Percentiles rank a stretch among this genome's conserved stretches.
These are phyloP conservation scores for Parachlorella kessleri DNA, from an alignment of 139 green algal species.

Conservation along the genomic window DNA sequence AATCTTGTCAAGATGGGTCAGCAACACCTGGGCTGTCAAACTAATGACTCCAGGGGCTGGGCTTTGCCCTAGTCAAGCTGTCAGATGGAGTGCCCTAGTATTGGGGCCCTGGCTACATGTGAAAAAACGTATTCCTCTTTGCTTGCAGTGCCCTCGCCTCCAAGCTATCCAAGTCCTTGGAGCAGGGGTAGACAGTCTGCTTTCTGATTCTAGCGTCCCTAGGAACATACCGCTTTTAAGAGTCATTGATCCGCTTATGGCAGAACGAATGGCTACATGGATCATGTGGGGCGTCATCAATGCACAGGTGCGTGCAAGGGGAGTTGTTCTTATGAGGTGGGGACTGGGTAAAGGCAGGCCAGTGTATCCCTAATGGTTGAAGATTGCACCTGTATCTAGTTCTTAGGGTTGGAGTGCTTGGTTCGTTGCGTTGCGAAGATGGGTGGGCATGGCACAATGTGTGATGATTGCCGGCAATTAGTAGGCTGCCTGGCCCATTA, in stretches of 20 bases:
- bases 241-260: conserved; percentile 67
- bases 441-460: conserved; percentile 15
- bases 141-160: conserved; percentile 29
- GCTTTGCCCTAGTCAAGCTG: background rate
- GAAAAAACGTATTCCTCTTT: background rate
- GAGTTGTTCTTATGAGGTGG: background rate
- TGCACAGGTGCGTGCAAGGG: conserved; percentile 25
- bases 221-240: conserved; percentile 46
- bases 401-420: background rate
- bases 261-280: conserved; percentile 67
- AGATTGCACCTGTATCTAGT: background rate
- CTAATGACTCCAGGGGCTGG: conserved; percentile 13
- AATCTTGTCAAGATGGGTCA: background rate
- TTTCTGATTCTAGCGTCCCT: conserved; percentile 44
- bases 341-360: background rate
- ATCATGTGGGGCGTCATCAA: conserved; percentile 66
- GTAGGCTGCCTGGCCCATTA: conserved; percentile 29
- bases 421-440: background rate
- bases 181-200: conserved; percentile 56
- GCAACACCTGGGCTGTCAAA: background rate
- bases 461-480: conserved; percentile 31
- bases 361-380: background rate
- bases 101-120: background rate
- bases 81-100: background rate
- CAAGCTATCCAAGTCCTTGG: conserved; percentile 56